Percentiles rank a stretch among this genome's conserved stretches.
phyloP scores from a whole-genome alignment of 345 rosid genomes.

The Salix arbutifolia region DNA sequence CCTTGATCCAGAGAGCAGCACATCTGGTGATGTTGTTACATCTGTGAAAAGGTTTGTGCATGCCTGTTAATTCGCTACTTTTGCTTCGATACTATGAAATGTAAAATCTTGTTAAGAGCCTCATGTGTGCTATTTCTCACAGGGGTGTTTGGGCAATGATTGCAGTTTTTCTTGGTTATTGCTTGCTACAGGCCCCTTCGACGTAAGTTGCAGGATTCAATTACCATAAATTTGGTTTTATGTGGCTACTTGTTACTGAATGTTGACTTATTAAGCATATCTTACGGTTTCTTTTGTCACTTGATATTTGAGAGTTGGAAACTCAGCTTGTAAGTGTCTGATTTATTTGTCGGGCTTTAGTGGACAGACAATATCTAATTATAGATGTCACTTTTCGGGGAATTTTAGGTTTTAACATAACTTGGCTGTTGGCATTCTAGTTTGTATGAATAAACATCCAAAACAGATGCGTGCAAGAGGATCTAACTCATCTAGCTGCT shows the following conservation, averaged over 20 bases:
- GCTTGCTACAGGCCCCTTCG: conserved; percentile 97
- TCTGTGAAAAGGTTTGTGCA: conserved; percentile 81
- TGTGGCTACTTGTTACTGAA: neutral
- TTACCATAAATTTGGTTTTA: neutral
- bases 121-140: conserved; percentile 24
- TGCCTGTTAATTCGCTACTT: neutral
- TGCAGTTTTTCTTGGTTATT: conserved; percentile 94
- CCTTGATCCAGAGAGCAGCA: conserved; percentile 68
- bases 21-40: conserved; percentile 66
- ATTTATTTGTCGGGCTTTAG: neutral
- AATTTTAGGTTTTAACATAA: neutral
- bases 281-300: neutral
- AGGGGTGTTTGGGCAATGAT: conserved; percentile 99
- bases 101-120: conserved; percentile 15
- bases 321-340: neutral
- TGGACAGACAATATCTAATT: neutral
- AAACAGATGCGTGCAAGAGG: neutral
- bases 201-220: conserved; percentile 51
- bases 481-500: neutral
- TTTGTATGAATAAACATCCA: neutral
- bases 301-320: neutral
- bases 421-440: neutral
- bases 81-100: neutral
- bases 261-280: neutral
- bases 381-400: neutral